Evolutionary conservation across 495 filamentous ascomycete genomes (phyloP).

Genomic region (Hypoxylon subgilvum): DNA sequence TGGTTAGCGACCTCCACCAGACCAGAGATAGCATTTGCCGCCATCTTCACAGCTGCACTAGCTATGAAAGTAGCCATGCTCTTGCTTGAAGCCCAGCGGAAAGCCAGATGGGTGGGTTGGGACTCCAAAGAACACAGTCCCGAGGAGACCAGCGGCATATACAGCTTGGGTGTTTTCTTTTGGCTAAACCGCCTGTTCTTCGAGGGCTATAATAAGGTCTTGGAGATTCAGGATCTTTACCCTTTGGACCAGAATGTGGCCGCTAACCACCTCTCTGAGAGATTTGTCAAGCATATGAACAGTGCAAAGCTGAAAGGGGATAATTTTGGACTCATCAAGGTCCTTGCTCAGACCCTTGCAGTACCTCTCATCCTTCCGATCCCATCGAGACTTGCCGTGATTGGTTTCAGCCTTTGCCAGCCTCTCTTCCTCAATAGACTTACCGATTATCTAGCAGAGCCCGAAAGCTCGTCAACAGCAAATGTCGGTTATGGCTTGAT

Average conservation of each 20-base stretch:
- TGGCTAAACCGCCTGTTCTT: conserved; percentile 66
- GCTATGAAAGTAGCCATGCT: conserved; percentile 56
- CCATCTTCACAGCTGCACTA: conserved; percentile 54
- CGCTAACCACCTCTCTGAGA: conserved; percentile 50
- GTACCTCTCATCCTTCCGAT: conserved; percentile 55
- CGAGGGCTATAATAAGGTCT: conserved; percentile 49
- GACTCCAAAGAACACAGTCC: conserved; percentile 52
- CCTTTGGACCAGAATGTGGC: conserved; percentile 46
- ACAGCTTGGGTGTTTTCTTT: conserved; percentile 60
- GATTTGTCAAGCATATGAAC: conserved; percentile 41
- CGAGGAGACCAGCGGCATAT: conserved; percentile 65
- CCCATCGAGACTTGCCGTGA: conserved; percentile 59
- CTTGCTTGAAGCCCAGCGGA: conserved; percentile 61
- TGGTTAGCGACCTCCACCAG: conserved; percentile 38
- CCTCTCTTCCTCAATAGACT: conserved; percentile 65
- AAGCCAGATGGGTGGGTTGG: conserved; percentile 48
- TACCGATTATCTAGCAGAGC: conserved; percentile 27
- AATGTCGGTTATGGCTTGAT: conserved; percentile 67
- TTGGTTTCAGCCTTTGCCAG: conserved; percentile 67
- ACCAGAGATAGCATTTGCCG: conserved; percentile 21
- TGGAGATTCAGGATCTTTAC: conserved; percentile 51
- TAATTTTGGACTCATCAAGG: conserved; percentile 21
- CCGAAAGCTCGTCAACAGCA: conserved; percentile 7
- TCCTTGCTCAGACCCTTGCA: conserved; percentile 11
- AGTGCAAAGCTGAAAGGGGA: conserved; percentile 35